Evolutionary conservation across 202 grass and related monocot species (phyloP), one percentile per base, ranked within the genome.

Genomic region (Carex arenaria): DNA sequence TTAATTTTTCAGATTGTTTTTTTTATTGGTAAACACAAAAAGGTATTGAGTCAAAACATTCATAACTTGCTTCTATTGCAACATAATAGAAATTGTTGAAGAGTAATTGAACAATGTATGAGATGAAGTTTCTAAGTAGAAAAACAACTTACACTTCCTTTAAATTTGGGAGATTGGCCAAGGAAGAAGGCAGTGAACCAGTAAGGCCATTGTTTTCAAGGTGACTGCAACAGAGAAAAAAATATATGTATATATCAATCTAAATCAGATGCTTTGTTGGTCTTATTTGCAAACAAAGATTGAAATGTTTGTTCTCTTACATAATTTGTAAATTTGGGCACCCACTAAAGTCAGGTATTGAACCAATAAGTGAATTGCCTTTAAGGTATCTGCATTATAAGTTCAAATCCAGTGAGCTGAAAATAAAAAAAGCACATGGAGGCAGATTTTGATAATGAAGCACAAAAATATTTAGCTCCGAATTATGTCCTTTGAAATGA

Each of bases 171-270:
- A 98, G 78, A 26, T 89, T 83, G 55, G 70, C 90, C 75, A 95
- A 65, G 59, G 90, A 89, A 43, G 90, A 71, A 81, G 95, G 95
- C 23, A 98, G 72, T 75, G 82, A 26, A 80, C 92, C 90, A 59
- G 83, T 95, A 57, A 98, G 91, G 60, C 86, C 82, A 85, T 98
- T 98, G 76, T 98, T 89, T 86, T 98, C 95, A 85, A 98, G 87
- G 79, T 98, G 95, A 86, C 94, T 97, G 55, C 61, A 94, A 78
- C 43, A 57, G 20, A 85, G 36, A 81, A 63, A 68, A 87, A 82
- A 84, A 1, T 47, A 59, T 49, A 49, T 49, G 45, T 18, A 49
- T 49, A 49, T 12, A 49, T 49, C 45, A 49, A 34, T 12, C 70
- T 57, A 87, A 74, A 83, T 78, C 14, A 80, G 13, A 64, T 63